phyloP scores from a whole-genome alignment of 257 asterid species.

The Nicotiana paniculata region DNA sequence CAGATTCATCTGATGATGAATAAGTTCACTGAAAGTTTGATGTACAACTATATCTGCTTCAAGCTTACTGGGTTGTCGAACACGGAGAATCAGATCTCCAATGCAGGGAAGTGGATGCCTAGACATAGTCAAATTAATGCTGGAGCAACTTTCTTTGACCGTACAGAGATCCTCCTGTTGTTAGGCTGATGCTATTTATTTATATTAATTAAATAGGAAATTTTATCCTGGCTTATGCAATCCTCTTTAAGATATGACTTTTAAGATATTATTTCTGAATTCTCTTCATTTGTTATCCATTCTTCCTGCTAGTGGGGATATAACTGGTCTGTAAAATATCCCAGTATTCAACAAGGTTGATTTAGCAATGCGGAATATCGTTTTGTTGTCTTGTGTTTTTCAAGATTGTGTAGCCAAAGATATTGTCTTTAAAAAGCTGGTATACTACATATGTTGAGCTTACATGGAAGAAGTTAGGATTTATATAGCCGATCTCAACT shows the following conservation, averaged over 20 bases:
- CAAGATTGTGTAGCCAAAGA: background rate
- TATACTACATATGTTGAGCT: no score
- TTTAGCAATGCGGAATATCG: background rate
- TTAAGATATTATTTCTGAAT: background rate
- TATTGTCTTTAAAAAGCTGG: background rate
- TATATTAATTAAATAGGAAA: background rate
- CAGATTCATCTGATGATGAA: slow-evolving; percentile 58
- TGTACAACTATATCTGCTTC: background rate
- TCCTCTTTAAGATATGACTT: background rate
- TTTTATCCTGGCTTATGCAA: background rate
- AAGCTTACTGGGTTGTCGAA: background rate
- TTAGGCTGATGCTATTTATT: background rate
- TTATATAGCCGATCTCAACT: no score
- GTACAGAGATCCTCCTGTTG: slow-evolving; percentile 3
- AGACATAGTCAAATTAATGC: background rate
- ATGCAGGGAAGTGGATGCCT: background rate
- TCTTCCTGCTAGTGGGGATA: background rate
- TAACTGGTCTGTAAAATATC: background rate
- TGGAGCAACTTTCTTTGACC: background rate
- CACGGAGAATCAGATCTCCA: background rate
- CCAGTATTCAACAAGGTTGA: background rate
- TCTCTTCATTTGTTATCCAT: background rate
- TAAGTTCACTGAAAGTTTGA: slow-evolving; percentile 6
- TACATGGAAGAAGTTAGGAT: no score
- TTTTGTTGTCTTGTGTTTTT: background rate